Evolutionary conservation across 2,329 filamentous ascomycete genomes (phyloP).

Genomic region (Fusarium decemcellulare): DNA sequence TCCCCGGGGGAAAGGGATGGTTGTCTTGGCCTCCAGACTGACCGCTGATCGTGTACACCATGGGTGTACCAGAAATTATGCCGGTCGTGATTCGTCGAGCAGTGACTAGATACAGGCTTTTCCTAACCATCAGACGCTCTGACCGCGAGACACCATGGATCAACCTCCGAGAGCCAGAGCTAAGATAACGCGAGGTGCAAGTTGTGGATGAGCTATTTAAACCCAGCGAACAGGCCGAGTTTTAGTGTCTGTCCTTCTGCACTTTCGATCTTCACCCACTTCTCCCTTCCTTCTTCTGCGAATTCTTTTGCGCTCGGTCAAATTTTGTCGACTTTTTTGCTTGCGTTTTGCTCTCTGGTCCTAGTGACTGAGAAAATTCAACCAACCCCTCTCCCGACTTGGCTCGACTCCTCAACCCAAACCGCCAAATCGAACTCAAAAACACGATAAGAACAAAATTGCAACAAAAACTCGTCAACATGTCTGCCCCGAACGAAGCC

Average conservation of each 20-base stretch:
- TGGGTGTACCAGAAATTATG: neutral
- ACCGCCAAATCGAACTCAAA: neutral
- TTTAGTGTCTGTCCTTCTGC: neutral
- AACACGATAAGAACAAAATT: neutral
- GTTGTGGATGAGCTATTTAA: constrained; percentile 11
- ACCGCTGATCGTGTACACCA: neutral
- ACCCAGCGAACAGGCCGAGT: neutral
- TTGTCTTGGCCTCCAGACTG: neutral
- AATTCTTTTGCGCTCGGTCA: neutral
- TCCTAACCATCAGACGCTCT: neutral
- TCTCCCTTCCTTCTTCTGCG: neutral
- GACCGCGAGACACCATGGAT: neutral
- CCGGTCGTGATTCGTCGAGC: neutral
- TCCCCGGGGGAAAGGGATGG: constrained; percentile 3
- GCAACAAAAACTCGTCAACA: neutral
- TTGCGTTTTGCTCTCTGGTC: neutral
- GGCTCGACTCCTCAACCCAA: neutral
- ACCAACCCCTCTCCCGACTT: neutral
- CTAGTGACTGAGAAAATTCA: neutral
- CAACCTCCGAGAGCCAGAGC: neutral
- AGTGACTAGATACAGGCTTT: neutral
- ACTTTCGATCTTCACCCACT: neutral
- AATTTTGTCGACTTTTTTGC: neutral
- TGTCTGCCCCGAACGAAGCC: neutral
- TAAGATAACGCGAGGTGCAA: neutral